A percentile compares a stretch with the other conserved stretches of the same genome.
Evolutionary conservation across 345 rosid species (phyloP).

Genomic region (Populus alba): DNA sequence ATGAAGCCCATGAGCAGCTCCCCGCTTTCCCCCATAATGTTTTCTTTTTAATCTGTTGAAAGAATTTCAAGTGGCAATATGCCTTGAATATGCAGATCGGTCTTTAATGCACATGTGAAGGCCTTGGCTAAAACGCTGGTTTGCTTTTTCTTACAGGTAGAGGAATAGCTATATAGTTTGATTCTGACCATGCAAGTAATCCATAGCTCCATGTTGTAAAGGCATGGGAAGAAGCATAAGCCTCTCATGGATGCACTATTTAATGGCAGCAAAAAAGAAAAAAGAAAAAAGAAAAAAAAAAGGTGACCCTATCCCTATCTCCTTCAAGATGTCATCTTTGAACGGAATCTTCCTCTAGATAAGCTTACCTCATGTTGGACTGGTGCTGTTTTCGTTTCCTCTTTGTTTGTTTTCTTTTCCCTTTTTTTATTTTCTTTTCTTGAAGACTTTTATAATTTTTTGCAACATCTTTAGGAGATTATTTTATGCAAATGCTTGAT

Average conservation of each 20-base stretch:
- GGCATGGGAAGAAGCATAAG: constrained; percentile 24
- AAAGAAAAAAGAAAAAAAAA: background rate
- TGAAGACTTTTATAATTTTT: too few relatives aligned
- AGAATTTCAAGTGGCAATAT: constrained; percentile 9
- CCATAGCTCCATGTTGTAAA: constrained; percentile 26
- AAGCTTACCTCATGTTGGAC: too few relatives aligned
- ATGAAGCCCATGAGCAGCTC: constrained; percentile 11
- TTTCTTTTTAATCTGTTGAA: background rate
- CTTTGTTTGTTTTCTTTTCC: background rate
- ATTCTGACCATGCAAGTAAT: constrained; percentile 2
- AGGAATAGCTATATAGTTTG: background rate
- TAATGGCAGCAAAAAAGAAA: constrained; percentile 1
- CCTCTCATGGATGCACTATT: constrained; percentile 24
- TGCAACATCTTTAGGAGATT: background rate
- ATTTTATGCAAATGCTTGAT: constrained; percentile 22
- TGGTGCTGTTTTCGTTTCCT: background rate
- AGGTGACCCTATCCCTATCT: background rate
- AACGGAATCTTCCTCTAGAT: background rate
- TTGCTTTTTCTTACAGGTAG: constrained; percentile 1
- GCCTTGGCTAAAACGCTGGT: constrained; percentile 1
- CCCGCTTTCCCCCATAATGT: background rate
- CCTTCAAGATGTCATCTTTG: constrained; percentile 11
- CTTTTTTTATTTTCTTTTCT: too few relatives aligned
- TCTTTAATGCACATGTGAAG: constrained; percentile 42
- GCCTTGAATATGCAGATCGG: constrained; percentile 12